phyloP scores from a whole-genome alignment of 371 early-diverging fungal genomes.

The Sporodiniella umbellata region DNA sequence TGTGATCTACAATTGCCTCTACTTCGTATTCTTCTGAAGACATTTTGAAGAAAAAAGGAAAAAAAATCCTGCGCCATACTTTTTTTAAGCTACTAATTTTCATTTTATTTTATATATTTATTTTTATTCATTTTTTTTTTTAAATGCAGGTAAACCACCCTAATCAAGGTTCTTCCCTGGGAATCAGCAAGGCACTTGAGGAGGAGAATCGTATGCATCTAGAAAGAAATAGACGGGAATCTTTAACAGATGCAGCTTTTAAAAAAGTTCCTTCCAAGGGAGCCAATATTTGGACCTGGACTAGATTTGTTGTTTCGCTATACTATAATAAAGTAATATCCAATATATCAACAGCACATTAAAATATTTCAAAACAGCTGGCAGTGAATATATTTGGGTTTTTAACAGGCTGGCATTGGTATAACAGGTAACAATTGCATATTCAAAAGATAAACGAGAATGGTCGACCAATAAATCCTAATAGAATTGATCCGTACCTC shows the following conservation, averaged over 20 bases:
- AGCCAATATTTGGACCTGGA: slow-evolving; percentile 28
- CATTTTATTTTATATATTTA: background rate
- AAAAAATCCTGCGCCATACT: background rate
- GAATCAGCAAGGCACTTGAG: slow-evolving; percentile 34
- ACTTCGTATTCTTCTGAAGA: slow-evolving; percentile 32
- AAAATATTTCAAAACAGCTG: slow-evolving; percentile 12
- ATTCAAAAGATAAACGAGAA: background rate
- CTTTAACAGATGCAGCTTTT: slow-evolving; percentile 29
- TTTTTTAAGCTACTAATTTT: background rate
- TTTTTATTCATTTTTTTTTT: background rate
- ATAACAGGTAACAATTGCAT: slow-evolving; percentile 43
- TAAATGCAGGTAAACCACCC: slow-evolving; percentile 16
- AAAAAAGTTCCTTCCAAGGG: slow-evolving; percentile 24
- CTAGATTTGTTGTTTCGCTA: slow-evolving; percentile 33
- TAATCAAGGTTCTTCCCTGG: slow-evolving; percentile 35
- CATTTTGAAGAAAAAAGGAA: background rate
- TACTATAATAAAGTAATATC: slow-evolving; percentile 50
- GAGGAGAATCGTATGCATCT: slow-evolving; percentile 11
- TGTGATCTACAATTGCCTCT: slow-evolving; percentile 27
- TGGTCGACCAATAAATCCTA: background rate
- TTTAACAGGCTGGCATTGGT: slow-evolving; percentile 45
- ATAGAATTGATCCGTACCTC: slow-evolving; percentile 30
- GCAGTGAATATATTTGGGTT: slow-evolving; percentile 42
- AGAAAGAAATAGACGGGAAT: slow-evolving; percentile 3
- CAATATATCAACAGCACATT: too few species aligned